Evolutionary conservation across 805 yeast genomes (phyloP), one percentile per base, ranked within the genome.

Genomic region (Spathaspora passalidarum): DNA sequence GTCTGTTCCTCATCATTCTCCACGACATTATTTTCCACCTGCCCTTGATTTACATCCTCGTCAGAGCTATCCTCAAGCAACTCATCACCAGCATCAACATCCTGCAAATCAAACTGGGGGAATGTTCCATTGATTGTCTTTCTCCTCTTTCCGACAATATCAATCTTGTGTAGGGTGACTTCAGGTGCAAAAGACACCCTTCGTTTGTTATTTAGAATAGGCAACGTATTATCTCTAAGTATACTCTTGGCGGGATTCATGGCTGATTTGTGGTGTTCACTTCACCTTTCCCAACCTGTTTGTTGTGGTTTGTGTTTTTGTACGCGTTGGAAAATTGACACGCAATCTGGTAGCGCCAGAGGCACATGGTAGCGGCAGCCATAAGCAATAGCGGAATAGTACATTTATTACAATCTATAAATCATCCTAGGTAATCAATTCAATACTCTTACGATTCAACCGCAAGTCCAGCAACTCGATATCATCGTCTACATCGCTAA

Each of bases 121-220:
- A 29, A 10, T 3, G 47, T 51, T 1, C 62, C 67, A 29, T 61
- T 59, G 8, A 38, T 42, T 43, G 69, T 66, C 42, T 62, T 58
- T 39, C 66, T 46, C 43, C 69, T 45, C 49, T 52, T 48, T 29
- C 25, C 26, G 40, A 40, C 14, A 49, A 62, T 60, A 48, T 65
- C 81, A 52, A 75, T 72, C 55, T 81, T 78, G 55, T 82, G 87
- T 35, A 83, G 68, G 2, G 86, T 82, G 0, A 82, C 88, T 53
- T 82, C 87, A 1, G 86, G 86, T 0, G 91, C 91, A 69, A 86
- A 86, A 4, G 89, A 82, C 4, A 86, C 92, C 20, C 92, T 64
- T 47, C 92, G 64, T 32, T 65, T 56, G 21, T 47, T 52, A 39
- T 46, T 49, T 19, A 47, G 41, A 16, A 60, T 38, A 1, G 64